Evolutionary conservation across 345 rosid genomes (phyloP), one percentile per base, ranked within the genome.

Genomic region (Salix brachista): DNA sequence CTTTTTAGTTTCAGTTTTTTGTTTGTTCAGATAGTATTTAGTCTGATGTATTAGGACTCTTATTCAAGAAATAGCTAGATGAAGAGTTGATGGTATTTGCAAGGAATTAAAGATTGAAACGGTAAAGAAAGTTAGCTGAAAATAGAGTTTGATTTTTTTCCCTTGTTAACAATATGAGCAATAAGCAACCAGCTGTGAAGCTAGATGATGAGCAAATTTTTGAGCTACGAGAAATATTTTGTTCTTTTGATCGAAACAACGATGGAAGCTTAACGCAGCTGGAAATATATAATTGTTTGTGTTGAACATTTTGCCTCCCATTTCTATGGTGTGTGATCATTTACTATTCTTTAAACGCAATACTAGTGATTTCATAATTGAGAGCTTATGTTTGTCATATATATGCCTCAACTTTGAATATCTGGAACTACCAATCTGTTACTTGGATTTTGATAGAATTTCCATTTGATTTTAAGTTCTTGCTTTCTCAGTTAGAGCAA

Each of bases 211-310:
- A 26, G 1, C 28, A 26, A 1, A 28, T 0, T 28, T 28, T 1
- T 1, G 1, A 28, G 28, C 88, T 95, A 17, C 92, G 91, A 4
- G 91, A 93, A 71, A 90, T 91, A 61, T 95, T 95, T 82, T 87
- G 97, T 14, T 88, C 97, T 6, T 95, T 95, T 42, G 98, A 95
- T 70, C 82, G 91, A 76, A 90, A 93, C 90, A 87, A 87, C 34
- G 97, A 93, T 75, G 99, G 98, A 0, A 91, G 98, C 81, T 80
- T 95, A 56, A 95, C 99, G 0, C 94, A 93, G 75, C 90, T 28
- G 28, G 28, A 28, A 28, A 28, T 28, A 28, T 28, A 28, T 28
- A 28, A 28, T 1, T 28, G 28, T 28, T 28, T 28, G 28, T 28
- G 28, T 28, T 28, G 28, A 1, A 28, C 28, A 28, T 28, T 28